A percentile compares a stretch with the other conserved stretches of the same genome.
These are phyloP conservation scores for Bryum argenteum DNA, from an alignment of 225 moss, liverwort and hornwort genomes.

Conservation along the genomic window DNA sequence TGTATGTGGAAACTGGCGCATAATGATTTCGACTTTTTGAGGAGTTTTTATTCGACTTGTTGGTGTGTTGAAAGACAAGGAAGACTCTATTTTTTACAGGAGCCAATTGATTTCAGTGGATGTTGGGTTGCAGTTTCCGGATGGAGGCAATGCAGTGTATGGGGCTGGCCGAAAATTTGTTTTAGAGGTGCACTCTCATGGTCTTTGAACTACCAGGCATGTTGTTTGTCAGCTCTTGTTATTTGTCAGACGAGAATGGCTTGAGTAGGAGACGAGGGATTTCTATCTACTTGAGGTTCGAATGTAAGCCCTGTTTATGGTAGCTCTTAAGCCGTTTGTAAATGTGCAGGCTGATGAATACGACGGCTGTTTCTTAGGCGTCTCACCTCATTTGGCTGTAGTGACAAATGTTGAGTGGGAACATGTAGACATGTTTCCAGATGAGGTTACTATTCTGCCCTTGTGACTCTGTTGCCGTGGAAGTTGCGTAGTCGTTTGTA, in stretches of 20 bases:
- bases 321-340: neutral
- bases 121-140: conserved; percentile 69
- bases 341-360: conserved; percentile 93
- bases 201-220: conserved; percentile 32
- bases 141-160: conserved; percentile 73
- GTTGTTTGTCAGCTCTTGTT: conserved; percentile 23
- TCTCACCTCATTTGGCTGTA: conserved; percentile 83
- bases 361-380: conserved; percentile 86
- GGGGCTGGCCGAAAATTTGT: conserved; percentile 75
- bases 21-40: neutral
- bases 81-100: neutral
- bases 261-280: neutral
- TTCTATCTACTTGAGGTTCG: conserved; percentile 26
- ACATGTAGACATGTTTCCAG: conserved; percentile 52
- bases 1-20: neutral
- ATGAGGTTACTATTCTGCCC: conserved; percentile 37
- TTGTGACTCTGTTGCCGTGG: conserved; percentile 6
- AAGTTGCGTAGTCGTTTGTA: neutral
- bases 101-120: conserved; percentile 15
- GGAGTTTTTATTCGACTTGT: neutral
- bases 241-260: neutral
- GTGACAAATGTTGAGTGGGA: conserved; percentile 76
- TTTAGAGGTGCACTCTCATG: conserved; percentile 70
- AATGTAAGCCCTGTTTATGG: neutral
- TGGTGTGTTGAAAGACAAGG: neutral